Base-by-base conservation (phyloP, 2,329 filamentous ascomycete species). In the Chrysoporthe austroafricana region DNA sequence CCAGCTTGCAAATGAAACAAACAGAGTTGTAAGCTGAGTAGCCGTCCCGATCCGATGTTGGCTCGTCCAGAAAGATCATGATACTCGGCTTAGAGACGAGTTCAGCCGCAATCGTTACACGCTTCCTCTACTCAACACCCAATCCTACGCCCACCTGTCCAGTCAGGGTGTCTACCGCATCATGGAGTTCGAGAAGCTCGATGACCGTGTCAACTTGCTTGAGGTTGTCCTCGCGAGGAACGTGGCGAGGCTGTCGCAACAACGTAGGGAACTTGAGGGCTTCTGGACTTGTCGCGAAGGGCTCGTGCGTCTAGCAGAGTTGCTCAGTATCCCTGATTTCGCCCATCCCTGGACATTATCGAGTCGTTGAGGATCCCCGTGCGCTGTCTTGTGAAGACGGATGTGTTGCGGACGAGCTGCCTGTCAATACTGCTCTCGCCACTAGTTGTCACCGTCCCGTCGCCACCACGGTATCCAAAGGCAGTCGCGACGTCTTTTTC, bases 291-390 rank as follows among this genome's bases (percentile, higher is more conserved):
- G 92, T 95, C 1, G 89, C 85, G 0, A 86, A 91, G 1, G 87
- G 82, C 66, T 93, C 84, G 74, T 95, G 92, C 1, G 76, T 96
- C 93, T 7, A 96, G 82, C 2, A 97, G 84, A 2, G 93, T 96
- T 0, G 93, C 96, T 92, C 26, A 94, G 78, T 71, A 89, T 93
- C 58, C 92, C 92, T 1, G 92, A 91, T 77, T 93, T 92, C 66
- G 94, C 91, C 88, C 91, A 96, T 2, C 93, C 93, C 71, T 94
- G 88, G 0, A 96, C 91, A 66, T 95, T 86, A 70, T 96, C 89
- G 8, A 97, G 82, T 67, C 97, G 88, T 14, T 86, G 43, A 9
- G 90, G 87, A 85, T 93, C 81, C 3, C 86, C 86, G 0, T 78
- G 76, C 0, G 85, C 82, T 0, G 86, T 88, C 71, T 88, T 85